Evolutionary conservation across 2,329 filamentous ascomycete genomes (phyloP), one percentile per base, ranked within the genome.

Genomic region (Ampelomyces quisqualis): DNA sequence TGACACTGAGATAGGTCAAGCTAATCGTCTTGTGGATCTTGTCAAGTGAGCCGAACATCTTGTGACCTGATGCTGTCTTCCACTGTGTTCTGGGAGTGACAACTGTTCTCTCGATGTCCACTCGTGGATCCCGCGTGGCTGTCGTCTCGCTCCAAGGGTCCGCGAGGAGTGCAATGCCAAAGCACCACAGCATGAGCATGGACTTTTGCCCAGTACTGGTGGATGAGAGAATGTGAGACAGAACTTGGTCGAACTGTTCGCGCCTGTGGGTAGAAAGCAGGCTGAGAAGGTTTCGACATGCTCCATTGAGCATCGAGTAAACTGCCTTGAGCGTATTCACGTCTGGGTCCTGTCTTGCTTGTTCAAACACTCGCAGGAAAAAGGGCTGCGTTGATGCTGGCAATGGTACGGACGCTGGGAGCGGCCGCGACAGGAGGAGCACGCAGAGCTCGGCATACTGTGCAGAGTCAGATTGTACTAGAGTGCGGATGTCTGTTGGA

Each of bases 301-400:
- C 64, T 31, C 67, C 67, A 40, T 64, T 61, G 17, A 69, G 53
- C 53, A 68, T 62, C 13, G 36, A 47, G 20, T 67, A 64, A 3
- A 68, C 49, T 4, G 58, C 48, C 26, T 52, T 51, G 4, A 70
- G 47, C 2, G 55, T 58, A 6, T 43, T 40, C 6, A 57, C 51
- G 37, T 49, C 47, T 17, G 59, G 63, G 17, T 37, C 47, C 8
- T 56, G 43, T 2, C 37, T 51, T 20, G 64, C 59, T 11, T 47
- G 49, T 34, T 66, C 56, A 26, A 68, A 68, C 2, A 59, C 41
- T 17, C 49, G 53, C 6, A 68, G 47, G 32, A 70, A 65, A 42
- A 70, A 68, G 2, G 47, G 33, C 17, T 68, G 64, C 6, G 62
- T 62, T 32, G 55, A 57, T 19, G 58, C 58, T 19, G 66, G 66